Percentiles rank a stretch among this genome's conserved stretches.
These are phyloP conservation scores for Pilasporangium apinafurcum DNA, from an alignment of 352 stramenopile genomes.

Conservation along the genomic window DNA sequence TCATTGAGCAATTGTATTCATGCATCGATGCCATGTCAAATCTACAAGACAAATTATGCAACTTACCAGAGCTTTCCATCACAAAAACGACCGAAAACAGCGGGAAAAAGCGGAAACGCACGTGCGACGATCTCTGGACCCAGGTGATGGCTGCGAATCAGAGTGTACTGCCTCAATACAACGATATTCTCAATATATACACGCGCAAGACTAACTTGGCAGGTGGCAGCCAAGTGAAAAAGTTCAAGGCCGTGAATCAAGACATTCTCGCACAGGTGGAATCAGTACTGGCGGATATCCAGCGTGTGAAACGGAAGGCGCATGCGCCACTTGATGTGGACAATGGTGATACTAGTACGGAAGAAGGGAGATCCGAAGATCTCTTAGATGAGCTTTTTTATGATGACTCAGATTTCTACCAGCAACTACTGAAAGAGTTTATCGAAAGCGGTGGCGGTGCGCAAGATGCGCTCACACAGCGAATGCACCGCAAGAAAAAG, in stretches of 20 bases:
- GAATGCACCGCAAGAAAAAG: conserved; percentile 78
- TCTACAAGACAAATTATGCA: conserved; percentile 67
- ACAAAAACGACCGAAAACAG: conserved; percentile 4
- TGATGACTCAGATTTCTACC: conserved; percentile 85
- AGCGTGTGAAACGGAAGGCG: conserved; percentile 81
- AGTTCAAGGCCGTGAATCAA: conserved; percentile 88
- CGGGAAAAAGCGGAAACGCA: conserved; percentile 63
- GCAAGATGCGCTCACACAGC: conserved; percentile 42
- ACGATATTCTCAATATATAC: conserved; percentile 76
- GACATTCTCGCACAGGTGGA: conserved; percentile 82
- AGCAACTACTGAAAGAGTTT: conserved; percentile 87
- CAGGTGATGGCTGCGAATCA: conserved; percentile 32
- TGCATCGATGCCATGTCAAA: conserved; percentile 56
- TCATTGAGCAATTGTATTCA: conserved; percentile 41
- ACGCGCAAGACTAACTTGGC: conserved; percentile 67
- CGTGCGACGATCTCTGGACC: conserved; percentile 49
- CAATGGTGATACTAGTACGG: conserved; percentile 19
- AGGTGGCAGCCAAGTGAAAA: conserved; percentile 62
- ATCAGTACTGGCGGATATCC: conserved; percentile 70
- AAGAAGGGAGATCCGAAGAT: conserved; percentile 31
- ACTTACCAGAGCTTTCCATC: conserved; percentile 38
- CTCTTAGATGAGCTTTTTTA: conserved; percentile 81
- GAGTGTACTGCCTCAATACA: conserved; percentile 64
- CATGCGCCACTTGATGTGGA: conserved; percentile 51
- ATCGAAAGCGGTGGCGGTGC: conserved; percentile 68